These are phyloP conservation scores for Phytopythium litorale DNA, from an alignment of 352 stramenopile genomes.

Conservation along the genomic window DNA sequence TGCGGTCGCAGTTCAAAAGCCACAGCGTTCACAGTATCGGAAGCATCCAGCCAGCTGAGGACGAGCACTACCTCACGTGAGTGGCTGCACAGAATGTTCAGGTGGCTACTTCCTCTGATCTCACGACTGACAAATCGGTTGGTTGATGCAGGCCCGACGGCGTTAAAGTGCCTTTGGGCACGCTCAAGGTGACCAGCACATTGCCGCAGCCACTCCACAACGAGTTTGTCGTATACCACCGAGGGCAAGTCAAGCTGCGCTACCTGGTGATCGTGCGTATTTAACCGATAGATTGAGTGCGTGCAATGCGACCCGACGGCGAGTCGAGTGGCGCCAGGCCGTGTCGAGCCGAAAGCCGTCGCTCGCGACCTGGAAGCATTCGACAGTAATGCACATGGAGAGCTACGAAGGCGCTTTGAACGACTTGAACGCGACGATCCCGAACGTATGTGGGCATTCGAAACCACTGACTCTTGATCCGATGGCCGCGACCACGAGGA, in stretches of 20 bases:
- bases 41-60: slow-evolving; percentile 15
- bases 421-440: no score
- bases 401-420: no score
- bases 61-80: slow-evolving; percentile 21
- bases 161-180: slow-evolving; percentile 32
- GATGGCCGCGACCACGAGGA: no score
- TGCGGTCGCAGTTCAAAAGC: slow-evolving; percentile 17
- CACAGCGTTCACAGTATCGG: slow-evolving; percentile 29
- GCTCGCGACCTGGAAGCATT: no score
- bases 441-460: no score
- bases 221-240: slow-evolving; percentile 45
- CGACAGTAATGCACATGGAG: no score
- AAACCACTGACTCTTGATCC: no score
- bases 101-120: background rate
- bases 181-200: slow-evolving; percentile 13
- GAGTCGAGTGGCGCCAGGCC: no score
- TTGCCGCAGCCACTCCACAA: slow-evolving; percentile 24
- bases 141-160: slow-evolving; percentile 17
- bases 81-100: background rate
- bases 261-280: slow-evolving; percentile 30
- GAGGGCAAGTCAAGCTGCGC: slow-evolving; percentile 37
- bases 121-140: background rate
- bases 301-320: no score
- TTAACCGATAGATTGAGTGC: background rate
- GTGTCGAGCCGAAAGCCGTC: no score